Percentiles rank a stretch among this genome's conserved stretches.
Conservation (phyloP, 1,284 basidiomycete species). For the Fomitopsis schrenkii region DNA sequence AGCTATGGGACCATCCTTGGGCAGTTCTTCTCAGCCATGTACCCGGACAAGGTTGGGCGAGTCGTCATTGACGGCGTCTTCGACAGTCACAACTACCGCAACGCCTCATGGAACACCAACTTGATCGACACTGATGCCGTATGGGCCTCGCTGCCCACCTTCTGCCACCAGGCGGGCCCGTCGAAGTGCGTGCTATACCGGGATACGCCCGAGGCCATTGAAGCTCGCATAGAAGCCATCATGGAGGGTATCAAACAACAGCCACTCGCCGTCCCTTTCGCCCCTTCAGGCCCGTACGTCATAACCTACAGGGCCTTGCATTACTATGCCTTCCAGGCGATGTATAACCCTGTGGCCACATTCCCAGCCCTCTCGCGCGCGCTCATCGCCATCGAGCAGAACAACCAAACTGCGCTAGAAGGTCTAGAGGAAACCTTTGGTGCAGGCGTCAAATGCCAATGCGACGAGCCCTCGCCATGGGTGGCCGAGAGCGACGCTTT, state of each 20-base stretch:
- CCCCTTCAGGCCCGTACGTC: conserved; percentile 10
- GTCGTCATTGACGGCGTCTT: conserved; percentile 29
- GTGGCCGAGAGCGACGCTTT: conserved; percentile 8
- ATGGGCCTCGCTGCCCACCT: conserved; percentile 31
- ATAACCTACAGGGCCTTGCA: conserved; percentile 15
- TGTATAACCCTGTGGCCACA: conserved; percentile 32
- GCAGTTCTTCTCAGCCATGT: conserved; percentile 40
- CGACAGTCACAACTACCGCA: conserved; percentile 23
- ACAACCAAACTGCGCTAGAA: conserved; percentile 30
- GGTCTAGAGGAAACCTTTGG: conserved; percentile 16
- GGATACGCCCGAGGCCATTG: conserved; percentile 21
- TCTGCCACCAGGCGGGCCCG: conserved; percentile 35
- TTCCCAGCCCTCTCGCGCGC: conserved; percentile 33
- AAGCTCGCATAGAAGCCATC: conserved; percentile 22
- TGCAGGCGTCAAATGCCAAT: conserved; percentile 28
- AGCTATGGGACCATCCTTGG: conserved; percentile 46
- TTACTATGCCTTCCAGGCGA: conserved; percentile 26
- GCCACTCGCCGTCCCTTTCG: conserved; percentile 18
- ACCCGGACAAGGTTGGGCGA: conserved; percentile 37
- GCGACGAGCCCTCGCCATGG: conserved; percentile 14
- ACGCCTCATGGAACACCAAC: conserved; percentile 20
- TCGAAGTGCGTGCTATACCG: conserved; percentile 35
- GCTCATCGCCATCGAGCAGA: conserved; percentile 33
- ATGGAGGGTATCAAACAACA: conserved; percentile 28
- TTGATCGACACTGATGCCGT: conserved; percentile 21